Evolutionary conservation across 2,329 filamentous ascomycete genomes (phyloP), one percentile per base, ranked within the genome.

Genomic region (Rosellinia necatrix): DNA sequence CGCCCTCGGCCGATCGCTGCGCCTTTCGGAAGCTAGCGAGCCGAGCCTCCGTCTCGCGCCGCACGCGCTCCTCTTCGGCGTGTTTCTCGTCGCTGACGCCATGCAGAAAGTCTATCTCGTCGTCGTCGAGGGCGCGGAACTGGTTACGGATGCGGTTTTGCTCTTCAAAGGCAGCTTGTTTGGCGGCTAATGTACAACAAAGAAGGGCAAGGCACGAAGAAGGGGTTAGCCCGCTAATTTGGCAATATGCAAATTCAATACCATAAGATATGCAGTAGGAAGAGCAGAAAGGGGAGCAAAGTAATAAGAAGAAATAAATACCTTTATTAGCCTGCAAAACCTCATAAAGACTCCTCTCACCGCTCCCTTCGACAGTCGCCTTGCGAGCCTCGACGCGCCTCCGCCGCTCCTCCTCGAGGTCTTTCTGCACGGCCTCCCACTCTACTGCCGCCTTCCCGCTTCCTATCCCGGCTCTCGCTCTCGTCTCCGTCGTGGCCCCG

Each of bases 91-190:
- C 78, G 44, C 75, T 66, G 34, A 89, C 78, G 41, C 81, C 81
- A 42, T 87, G 84, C 47, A 94, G 74, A 63, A 91, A 93, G 17
- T 88, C 89, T 47, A 89, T 79, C 75, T 93, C 90, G 69, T 92
- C 89, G 57, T 91, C 88, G 68, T 93, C 87, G 25, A 94, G 79
- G 3, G 87, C 79, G 34, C 87, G 83, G 70, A 92, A 92, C 75
- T 93, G 90, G 66, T 93, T 90, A 67, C 84, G 83, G 49, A 93
- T 76, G 62, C 81, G 81, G 60, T 81, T 82, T 60, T 86, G 80
- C 72, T 93, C 90, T 71, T 92, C 90, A 71, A 92, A 91, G 7
- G 87, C 89, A 17, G 90, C 89, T 74, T 93, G 88, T 73, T 92
- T 93, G 55, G 89, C 88, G 62, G 86, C 89, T 68, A 25, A 34